Evolutionary conservation across 2,329 filamentous ascomycete genomes (phyloP), one percentile per base, ranked within the genome.

Genomic region (Nigrospora osmanthi): DNA sequence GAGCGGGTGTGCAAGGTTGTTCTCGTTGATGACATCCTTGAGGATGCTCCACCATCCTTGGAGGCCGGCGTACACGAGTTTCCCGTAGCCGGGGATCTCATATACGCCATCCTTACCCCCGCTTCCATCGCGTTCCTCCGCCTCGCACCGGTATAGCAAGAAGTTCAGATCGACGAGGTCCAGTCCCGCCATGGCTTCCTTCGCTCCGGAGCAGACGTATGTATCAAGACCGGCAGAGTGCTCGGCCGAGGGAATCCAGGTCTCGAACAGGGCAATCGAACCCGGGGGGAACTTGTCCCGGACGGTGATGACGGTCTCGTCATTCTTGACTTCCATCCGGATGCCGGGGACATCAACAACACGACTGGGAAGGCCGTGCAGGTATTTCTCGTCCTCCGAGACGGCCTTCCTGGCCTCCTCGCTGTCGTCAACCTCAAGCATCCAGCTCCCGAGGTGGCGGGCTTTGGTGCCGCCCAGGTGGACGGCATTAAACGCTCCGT

Each of bases 1-100:
- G 11, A 98, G 75, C 0, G 93, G 87, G 60, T 98, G 93, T 1
- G 87, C 93, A 10, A 98, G 78, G 59, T 97, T 82, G 62, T 98
- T 98, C 51, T 93, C 82, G 42, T 76, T 78, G 54, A 97, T 87
- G 49, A 98, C 85, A 46, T 86, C 75, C 55, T 89, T 84, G 36
- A 98, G 70, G 1, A 95, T 72, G 61, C 89, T 96, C 89, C 91
- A 95, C 91, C 93, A 98, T 34, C 94, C 94, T 63, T 98, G 93
- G n/a, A 98, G 75, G 49, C 93, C 93, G 48, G 91, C 91, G 63
- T 97, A 98, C 2, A 96, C 87, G 36, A 96, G 76, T 47, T 85
- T 81, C 3, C 90, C 91, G 58, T 89, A 73, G 1, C 83, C 83
- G 2, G 93, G 93, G 51, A 98, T 85, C 43, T 83, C 78, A 66